Conservation (phyloP, 768 basidiomycete genomes). For the Phanerochaete carnosa region DNA sequence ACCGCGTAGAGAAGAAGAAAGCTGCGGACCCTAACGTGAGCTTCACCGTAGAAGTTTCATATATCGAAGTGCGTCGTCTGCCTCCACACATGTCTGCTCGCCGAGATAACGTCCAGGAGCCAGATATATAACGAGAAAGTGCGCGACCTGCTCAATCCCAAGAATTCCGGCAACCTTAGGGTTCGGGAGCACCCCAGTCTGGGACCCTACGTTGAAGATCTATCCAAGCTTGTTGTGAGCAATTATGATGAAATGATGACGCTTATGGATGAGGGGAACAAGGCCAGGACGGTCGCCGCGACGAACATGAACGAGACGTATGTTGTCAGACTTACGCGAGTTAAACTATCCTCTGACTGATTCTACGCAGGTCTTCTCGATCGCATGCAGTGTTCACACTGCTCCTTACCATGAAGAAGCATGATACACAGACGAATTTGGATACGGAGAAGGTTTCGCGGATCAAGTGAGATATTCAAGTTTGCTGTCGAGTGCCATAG, state of each 20-base stretch:
- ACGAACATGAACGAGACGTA: constrained; percentile 99
- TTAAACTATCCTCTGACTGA: background rate
- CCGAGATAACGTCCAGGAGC: background rate
- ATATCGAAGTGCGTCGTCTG: constrained; percentile 72
- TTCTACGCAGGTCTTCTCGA: constrained; percentile 70
- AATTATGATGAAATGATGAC: constrained; percentile 97
- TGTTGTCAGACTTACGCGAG: constrained; percentile 23
- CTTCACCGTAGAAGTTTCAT: constrained; percentile 97
- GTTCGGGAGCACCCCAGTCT: constrained; percentile 96
- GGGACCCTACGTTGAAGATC: constrained; percentile 98
- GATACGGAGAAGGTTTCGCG: constrained; percentile 99
- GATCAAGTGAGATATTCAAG: constrained; percentile 64
- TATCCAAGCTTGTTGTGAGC: constrained; percentile 89
- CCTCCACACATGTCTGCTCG: background rate
- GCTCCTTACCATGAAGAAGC: constrained; percentile 87
- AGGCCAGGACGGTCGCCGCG: constrained; percentile 96
- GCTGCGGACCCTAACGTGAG: constrained; percentile 62
- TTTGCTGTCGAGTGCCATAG: background rate
- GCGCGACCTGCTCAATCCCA: constrained; percentile 93
- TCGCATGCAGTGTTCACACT: constrained; percentile 99
- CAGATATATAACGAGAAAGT: constrained; percentile 99
- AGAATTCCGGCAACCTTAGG: constrained; percentile 92
- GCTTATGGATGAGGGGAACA: constrained; percentile 99
- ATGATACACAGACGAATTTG: constrained; percentile 80
- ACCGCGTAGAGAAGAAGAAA: constrained; percentile 68